Base-by-base conservation (phyloP, 2,329 filamentous ascomycete genomes). In the Ampelomyces quisqualis region DNA sequence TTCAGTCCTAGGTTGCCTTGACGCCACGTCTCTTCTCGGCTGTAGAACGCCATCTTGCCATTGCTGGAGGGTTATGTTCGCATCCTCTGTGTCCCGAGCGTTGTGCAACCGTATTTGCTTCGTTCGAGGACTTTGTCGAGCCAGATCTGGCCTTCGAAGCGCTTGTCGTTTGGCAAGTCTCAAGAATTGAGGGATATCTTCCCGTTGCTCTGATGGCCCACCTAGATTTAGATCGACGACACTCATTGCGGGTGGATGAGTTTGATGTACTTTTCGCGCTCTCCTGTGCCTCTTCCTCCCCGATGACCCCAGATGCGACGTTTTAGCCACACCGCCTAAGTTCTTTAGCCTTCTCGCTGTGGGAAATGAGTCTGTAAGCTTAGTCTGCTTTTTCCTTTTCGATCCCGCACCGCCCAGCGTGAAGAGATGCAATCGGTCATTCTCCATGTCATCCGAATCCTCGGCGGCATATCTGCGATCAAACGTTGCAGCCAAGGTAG, bases 81-180 rank as follows among this genome's bases (percentile, higher is more conserved):
- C 77, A 53, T 83, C 79, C 33, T 71, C 65, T 1, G 78, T 82
- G 45, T 84, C 80, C 7, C 67, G 52, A 21, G 62, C 65, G 17
- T 74, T 80, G 11, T 73, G 73, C 18, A 83, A 60, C 36, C 72
- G 69, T 34, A 82, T 69, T 24, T 75, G 67, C 51, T 82, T 81
- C 34, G 67, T 64, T 15, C 66, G 69, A 11, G 76, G 78, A 29
- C 73, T 77, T 50, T 76, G 73, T 39, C 78, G 72, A 23, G 74
- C 78, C 53, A 66, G 56, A 52, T 79, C 72, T 17, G 65, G 58
- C 32, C 71, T 69, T 27, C 67, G 70, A 7, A 75, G 73, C 34
- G 73, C 76, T 51, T 73, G 70, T 45, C 80, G 74, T 19, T 72
- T 71, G 22, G 80, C 80, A 42, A 84, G 58, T 37, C 73, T 72